Evolutionary conservation across 1,284 basidiomycete genomes (phyloP).

Genomic region (Gyrodon tennesseensis): DNA sequence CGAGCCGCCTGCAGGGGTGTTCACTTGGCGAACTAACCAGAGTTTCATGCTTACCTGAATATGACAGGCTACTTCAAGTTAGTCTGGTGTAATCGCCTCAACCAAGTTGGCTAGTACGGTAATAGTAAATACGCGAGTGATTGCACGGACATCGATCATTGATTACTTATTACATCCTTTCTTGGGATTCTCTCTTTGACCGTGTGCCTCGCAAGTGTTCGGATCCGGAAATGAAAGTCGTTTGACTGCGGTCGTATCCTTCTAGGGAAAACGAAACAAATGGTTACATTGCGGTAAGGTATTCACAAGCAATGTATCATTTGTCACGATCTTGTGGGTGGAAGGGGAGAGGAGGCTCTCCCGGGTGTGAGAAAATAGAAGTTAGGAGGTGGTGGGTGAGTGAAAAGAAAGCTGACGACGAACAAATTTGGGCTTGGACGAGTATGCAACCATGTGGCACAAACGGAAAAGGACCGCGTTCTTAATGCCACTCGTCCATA

Average conservation of each 20-base stretch:
- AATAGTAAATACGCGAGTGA: background rate
- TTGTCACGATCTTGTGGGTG: background rate
- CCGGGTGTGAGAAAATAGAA: too few species aligned
- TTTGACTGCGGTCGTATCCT: background rate
- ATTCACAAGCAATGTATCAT: background rate
- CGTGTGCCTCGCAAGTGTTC: slow-evolving; percentile 36
- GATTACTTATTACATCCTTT: slow-evolving; percentile 10
- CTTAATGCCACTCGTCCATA: background rate
- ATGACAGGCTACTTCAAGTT: background rate
- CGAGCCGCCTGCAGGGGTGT: background rate
- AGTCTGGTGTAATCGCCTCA: background rate
- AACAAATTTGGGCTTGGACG: too few species aligned
- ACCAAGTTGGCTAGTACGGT: too few species aligned
- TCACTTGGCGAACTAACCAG: background rate
- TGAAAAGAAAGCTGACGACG: background rate
- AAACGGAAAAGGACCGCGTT: background rate
- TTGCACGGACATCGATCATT: slow-evolving; percentile 6
- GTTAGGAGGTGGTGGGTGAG: background rate
- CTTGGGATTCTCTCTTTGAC: slow-evolving; percentile 25
- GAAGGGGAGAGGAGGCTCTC: too few species aligned
- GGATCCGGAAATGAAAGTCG: slow-evolving; percentile 16
- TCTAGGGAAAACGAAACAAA: too few species aligned
- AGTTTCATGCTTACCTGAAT: background rate
- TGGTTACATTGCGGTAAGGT: background rate
- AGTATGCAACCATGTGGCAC: background rate